A percentile compares a stretch with the other conserved stretches of the same genome.
These are phyloP conservation scores for Ustilago loliicola DNA, from an alignment of 1,284 basidiomycete genomes.

Conservation along the genomic window DNA sequence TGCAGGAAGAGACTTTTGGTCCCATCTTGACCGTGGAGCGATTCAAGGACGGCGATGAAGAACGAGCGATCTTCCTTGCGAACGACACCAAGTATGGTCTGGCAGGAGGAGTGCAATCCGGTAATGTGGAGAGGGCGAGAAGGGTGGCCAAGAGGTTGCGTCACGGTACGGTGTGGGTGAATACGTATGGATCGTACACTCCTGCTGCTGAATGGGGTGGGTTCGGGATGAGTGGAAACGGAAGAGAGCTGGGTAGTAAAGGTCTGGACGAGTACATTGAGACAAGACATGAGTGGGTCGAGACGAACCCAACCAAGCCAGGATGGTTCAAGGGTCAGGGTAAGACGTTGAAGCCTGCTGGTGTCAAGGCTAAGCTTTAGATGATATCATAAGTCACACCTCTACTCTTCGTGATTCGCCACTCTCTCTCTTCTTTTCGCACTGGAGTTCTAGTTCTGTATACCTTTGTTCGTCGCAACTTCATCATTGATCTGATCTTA, in stretches of 20 bases:
- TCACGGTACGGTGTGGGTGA: conserved; percentile 69
- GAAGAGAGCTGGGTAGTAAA: conserved; percentile 66
- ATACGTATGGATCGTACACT: conserved; percentile 67
- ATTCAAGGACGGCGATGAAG: conserved; percentile 67
- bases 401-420: not conserved
- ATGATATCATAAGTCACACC: not conserved
- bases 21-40: conserved; percentile 69
- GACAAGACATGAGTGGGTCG: conserved; percentile 66
- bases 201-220: conserved; percentile 70
- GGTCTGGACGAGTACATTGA: conserved; percentile 69
- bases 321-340: conserved; percentile 67
- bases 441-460: conserved; percentile 1
- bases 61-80: conserved; percentile 61
- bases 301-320: conserved; percentile 58
- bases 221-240: conserved; percentile 68
- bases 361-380: conserved; percentile 33
- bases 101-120: conserved; percentile 67
- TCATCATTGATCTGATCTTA: no score
- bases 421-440: not conserved
- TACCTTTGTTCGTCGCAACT: not conserved
- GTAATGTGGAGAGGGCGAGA: conserved; percentile 55
- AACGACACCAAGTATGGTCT: conserved; percentile 70
- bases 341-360: conserved; percentile 21
- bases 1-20: conserved; percentile 69
- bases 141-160: conserved; percentile 64